A percentile compares a stretch with the other conserved stretches of the same genome.
Conservation (phyloP, 768 basidiomycete genomes). For the Leccinum barrowsii region DNA sequence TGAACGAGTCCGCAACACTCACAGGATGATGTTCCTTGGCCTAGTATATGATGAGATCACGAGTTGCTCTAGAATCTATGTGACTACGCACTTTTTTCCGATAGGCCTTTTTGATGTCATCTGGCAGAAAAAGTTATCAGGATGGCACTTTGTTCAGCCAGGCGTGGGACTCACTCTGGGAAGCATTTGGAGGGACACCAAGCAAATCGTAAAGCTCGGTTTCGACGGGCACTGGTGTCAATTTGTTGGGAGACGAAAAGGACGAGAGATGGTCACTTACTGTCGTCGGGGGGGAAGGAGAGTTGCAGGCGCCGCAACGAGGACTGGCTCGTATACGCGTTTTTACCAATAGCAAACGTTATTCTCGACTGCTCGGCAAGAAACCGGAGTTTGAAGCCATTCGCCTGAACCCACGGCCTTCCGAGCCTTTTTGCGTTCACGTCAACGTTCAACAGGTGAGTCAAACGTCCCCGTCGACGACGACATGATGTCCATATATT, state of each 20-base stretch:
- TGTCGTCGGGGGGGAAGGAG: slow-evolving; percentile 15
- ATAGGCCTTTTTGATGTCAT: slow-evolving; percentile 92
- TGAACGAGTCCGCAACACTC: slow-evolving; percentile 23
- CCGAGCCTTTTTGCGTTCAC: neutral
- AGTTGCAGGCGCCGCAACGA: neutral
- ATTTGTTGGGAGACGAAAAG: neutral
- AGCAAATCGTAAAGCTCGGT: slow-evolving; percentile 86
- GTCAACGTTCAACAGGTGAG: slow-evolving; percentile 17
- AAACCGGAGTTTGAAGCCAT: slow-evolving; percentile 31
- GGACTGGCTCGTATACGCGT: slow-evolving; percentile 15
- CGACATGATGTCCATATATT: slow-evolving; percentile 57
- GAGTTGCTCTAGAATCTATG: neutral
- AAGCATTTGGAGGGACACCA: slow-evolving; percentile 66
- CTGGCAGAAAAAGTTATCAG: slow-evolving; percentile 28
- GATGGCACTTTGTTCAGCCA: neutral
- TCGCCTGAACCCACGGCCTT: neutral
- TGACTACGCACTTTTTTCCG: slow-evolving; percentile 70
- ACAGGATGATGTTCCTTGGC: slow-evolving; percentile 89
- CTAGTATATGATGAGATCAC: slow-evolving; percentile 37
- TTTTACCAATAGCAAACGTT: slow-evolving; percentile 18
- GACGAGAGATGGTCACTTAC: slow-evolving; percentile 22
- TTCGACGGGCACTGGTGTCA: slow-evolving; percentile 60
- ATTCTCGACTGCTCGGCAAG: slow-evolving; percentile 26
- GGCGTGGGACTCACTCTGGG: slow-evolving; percentile 51
- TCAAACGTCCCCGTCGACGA: slow-evolving; percentile 4